A percentile compares a stretch with the other conserved stretches of the same genome.
These are phyloP conservation scores for Stephania japonica DNA, from an alignment of 164 flowering plant species.

Conservation along the genomic window DNA sequence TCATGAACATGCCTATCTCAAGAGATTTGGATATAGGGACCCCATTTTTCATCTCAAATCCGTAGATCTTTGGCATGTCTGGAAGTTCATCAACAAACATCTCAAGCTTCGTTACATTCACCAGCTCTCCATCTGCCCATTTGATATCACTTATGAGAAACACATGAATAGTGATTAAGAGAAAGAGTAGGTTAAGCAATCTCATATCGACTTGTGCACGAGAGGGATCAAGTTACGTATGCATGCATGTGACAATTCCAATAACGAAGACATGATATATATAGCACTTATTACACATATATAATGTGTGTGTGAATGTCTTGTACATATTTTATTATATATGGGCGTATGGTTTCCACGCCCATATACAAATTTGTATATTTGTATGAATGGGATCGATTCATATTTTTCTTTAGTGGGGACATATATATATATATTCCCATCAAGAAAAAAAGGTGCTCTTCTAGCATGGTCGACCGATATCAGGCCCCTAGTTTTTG, in stretches of 20 bases:
- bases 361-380: background rate
- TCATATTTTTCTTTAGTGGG: background rate
- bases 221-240: no score
- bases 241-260: no score
- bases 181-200: background rate
- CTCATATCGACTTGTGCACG: background rate
- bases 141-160: background rate
- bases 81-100: constrained; percentile 87
- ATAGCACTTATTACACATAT: no score
- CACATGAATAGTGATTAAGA: background rate
- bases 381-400: background rate
- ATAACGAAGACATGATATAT: no score
- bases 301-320: background rate
- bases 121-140: constrained; percentile 5
- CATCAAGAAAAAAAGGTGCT: no score
- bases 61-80: constrained; percentile 56
- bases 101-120: constrained; percentile 34
- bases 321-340: no score
- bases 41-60: constrained; percentile 35
- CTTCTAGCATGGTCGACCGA: no score
- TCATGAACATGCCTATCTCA: constrained; percentile 67
- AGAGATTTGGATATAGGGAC: constrained; percentile 38
- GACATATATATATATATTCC: no score
- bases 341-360: background rate
- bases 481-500: background rate